Evolutionary conservation across 176 grass and related monocot genomes (phyloP).

Genomic region (Cenchrus fungigraminus): DNA sequence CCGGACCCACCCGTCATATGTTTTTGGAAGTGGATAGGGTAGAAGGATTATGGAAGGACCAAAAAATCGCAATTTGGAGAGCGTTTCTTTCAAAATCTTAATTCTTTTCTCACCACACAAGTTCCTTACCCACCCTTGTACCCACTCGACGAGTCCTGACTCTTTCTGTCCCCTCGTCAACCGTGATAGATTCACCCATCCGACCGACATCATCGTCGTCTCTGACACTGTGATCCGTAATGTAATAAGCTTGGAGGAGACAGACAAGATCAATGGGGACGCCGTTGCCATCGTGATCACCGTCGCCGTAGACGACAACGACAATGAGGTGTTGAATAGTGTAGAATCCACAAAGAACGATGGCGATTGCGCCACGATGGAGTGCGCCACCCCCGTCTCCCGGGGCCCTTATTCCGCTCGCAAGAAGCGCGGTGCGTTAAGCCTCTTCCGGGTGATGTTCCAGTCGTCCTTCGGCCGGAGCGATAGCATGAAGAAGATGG

Average conservation of each 20-base stretch:
- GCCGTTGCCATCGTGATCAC: background rate
- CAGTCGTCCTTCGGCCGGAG: conserved; percentile 9
- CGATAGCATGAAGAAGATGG: conserved; percentile 14
- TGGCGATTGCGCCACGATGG: background rate
- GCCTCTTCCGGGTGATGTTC: conserved; percentile 40
- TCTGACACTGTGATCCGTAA: background rate
- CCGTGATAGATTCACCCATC: background rate
- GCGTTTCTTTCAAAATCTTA: too few species aligned
- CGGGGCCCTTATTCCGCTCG: background rate
- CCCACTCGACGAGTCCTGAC: too few species aligned
- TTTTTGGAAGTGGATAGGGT: too few species aligned
- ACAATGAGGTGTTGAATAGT: background rate
- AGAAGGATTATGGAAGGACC: too few species aligned
- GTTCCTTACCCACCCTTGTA: too few species aligned
- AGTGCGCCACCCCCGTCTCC: background rate
- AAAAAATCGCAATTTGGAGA: too few species aligned
- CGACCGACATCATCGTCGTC: background rate
- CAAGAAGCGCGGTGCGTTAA: conserved; percentile 38
- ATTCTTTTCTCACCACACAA: too few species aligned
- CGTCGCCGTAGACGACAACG: too few species aligned
- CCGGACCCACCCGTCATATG: too few species aligned
- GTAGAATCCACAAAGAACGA: background rate
- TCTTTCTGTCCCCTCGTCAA: too few species aligned
- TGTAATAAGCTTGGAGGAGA: conserved; percentile 6
- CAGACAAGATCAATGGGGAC: background rate